Percentiles rank a stretch among this genome's conserved stretches.
phyloP scores from a whole-genome alignment of 768 basidiomycete genomes.

The Suillus alpinus region DNA sequence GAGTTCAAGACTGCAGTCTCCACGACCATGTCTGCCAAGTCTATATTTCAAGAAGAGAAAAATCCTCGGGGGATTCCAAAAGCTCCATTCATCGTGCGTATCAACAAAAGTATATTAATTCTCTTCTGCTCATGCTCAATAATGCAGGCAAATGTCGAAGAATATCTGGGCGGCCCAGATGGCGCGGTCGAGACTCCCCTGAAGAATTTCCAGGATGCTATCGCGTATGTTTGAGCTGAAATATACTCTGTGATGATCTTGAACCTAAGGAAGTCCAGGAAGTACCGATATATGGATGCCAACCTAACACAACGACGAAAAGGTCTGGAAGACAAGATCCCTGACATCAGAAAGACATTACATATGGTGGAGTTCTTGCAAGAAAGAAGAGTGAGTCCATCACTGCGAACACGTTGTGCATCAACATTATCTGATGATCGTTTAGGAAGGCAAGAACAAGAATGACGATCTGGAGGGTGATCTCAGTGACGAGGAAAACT shows the following conservation, averaged over 20 bases:
- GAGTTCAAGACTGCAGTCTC: background rate
- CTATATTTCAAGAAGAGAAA: slow-evolving; percentile 43
- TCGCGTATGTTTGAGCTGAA: slow-evolving; percentile 64
- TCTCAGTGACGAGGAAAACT: slow-evolving; percentile 47
- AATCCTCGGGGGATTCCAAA: slow-evolving; percentile 94
- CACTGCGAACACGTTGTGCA: background rate
- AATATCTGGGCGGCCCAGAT: slow-evolving; percentile 78
- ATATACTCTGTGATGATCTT: slow-evolving; percentile 11
- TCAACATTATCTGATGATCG: background rate
- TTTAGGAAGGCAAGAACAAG: slow-evolving; percentile 60
- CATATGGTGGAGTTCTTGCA: slow-evolving; percentile 83
- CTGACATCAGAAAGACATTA: slow-evolving; percentile 91
- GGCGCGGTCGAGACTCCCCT: slow-evolving; percentile 76
- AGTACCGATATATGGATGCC: slow-evolving; percentile 97
- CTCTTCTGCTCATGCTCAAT: background rate
- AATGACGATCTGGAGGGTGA: slow-evolving; percentile 53
- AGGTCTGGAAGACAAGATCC: slow-evolving; percentile 90
- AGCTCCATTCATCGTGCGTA: slow-evolving; percentile 90
- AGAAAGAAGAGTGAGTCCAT: slow-evolving; percentile 58
- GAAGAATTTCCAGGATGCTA: slow-evolving; percentile 83
- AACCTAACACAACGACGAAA: slow-evolving; percentile 75
- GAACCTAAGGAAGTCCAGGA: slow-evolving; percentile 53
- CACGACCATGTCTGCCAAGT: slow-evolving; percentile 21
- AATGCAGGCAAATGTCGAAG: slow-evolving; percentile 77
- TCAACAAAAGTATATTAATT: background rate